Base-by-base conservation (phyloP, 495 filamentous ascomycete genomes). In the Letharia columbiana region DNA sequence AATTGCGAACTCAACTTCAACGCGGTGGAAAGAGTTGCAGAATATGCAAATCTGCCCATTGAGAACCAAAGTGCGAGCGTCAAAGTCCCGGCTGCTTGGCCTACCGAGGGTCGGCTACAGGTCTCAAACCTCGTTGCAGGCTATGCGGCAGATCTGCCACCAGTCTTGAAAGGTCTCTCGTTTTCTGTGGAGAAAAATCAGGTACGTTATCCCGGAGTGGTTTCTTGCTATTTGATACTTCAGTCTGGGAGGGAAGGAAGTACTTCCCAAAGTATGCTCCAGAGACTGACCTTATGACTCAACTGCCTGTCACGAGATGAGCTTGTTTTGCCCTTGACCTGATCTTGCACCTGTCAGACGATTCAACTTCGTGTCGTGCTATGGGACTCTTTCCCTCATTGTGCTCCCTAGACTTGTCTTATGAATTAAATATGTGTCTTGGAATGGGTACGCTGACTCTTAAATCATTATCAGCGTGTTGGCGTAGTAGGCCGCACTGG, bases 401-500 rank as follows among this genome's bases (percentile, higher is more conserved):
- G 4, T 12, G 2, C n/a, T 23, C 12, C 49, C 11, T 11, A 8
- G 17, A 2, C 45, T 49, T 49, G 40, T 42, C 40, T 42, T 13
- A 42, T 13, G 40, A 42, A 10, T 42, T 42, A 2, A 10, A 12
- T 42, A 4, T 7, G 15, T 49, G 0, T 49, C 9, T 23, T 0
- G 1, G 1, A 28, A 28, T 28, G 10, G 5, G 49, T 20, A 13
- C 13, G 49, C 49, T 52, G 49, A 52, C 23, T 13, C 49, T 1
- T 1, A 3, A 13, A 52, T 52, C 49, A 12, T 52, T 7, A 28
- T 20, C 8, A 96, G 73, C 81, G 90, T 5, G 77, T 96, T 47
- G 91, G 91, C 20, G 87, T 96, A 2, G 89, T 94, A 12, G 91
- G 91, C 15, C 86, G 91, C 28, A 96, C 91, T 13, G 91, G 91